Evolutionary conservation across 768 basidiomycete species (phyloP), one percentile per base, ranked within the genome.

Genomic region (Suillus fuscotomentosus): DNA sequence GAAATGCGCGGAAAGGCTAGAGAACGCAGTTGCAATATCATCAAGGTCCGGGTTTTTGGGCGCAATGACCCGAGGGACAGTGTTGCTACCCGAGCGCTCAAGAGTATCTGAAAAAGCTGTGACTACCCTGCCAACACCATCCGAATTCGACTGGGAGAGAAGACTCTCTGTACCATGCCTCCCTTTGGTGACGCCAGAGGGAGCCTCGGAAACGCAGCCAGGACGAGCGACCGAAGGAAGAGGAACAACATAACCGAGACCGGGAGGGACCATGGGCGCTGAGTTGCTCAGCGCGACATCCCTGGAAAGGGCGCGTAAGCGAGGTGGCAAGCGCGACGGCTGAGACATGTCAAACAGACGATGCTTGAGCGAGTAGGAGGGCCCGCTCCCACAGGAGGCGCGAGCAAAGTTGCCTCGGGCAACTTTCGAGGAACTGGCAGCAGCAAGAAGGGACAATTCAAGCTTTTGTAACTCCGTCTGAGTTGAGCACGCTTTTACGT

Each of bases 401-500:
- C 57, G 42, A 41, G 17, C 57, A 38, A 43, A 59, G 57, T 43
- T 59, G 57, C 57, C 57, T 27, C n/a, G 41, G 24, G 57, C 57
- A 42, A 59, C 57, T 59, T 43, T 59, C 57, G 24, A 59, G 41
- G 27, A 31, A 59, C 57, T 59, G 57, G 24, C 41, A 42, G 57
- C 57, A 59, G 24, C 41, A 43, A 42, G 13, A 59, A 24, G 10
- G 27, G 27, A 20, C 11, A 31, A 13, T 20, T 10, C 24, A 27
- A 27, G 57, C 57, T 59, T 59, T 59, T 59, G 41, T 59, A 59
- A 27, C 57, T 59, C 57, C 57, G 57, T 20, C 10, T 27, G 24
- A 27, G 41, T 60, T 14, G 53, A 11, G 66, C 76, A 77, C 64
- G 74, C 60, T 63, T 66, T 65, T 38, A 38, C 68, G 65, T 74